phyloP scores from a whole-genome alignment of 2,329 filamentous ascomycete genomes.

The Fusarium metavorans region DNA sequence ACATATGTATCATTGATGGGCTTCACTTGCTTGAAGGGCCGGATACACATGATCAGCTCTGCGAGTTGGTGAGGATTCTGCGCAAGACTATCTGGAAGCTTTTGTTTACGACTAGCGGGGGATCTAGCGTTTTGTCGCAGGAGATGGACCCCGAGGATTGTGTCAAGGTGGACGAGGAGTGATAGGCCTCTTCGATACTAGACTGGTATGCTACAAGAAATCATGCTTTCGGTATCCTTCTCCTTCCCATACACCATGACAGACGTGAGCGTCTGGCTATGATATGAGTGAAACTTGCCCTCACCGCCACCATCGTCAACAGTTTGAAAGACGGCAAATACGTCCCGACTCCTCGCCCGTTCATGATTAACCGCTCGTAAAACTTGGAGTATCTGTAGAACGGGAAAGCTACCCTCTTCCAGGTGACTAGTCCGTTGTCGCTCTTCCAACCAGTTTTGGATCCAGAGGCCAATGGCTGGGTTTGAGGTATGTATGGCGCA shows the following conservation, averaged over 20 bases:
- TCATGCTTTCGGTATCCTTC: neutral
- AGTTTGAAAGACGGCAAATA: conserved; percentile 16
- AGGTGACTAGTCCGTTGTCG: conserved; percentile 12
- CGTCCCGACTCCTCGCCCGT: conserved; percentile 9
- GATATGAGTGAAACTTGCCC: conserved; percentile 31
- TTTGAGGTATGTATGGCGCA: conserved; percentile 29
- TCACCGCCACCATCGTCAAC: conserved; percentile 24
- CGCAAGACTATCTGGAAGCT: neutral
- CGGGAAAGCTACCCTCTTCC: conserved; percentile 41
- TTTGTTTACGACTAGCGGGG: conserved; percentile 1
- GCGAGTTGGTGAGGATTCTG: neutral
- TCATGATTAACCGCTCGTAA: conserved; percentile 28
- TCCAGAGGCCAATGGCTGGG: conserved; percentile 26
- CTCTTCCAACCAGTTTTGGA: conserved; percentile 35
- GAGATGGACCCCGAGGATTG: neutral
- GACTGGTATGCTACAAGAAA: neutral
- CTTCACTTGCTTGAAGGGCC: conserved; percentile 7
- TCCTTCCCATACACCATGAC: conserved; percentile 13
- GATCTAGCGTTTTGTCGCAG: neutral
- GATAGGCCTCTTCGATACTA: neutral
- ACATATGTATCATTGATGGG: conserved; percentile 3
- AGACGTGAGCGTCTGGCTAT: conserved; percentile 20
- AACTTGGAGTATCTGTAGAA: conserved; percentile 30
- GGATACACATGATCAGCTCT: neutral
- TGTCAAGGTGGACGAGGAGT: neutral